Evolutionary conservation across 202 grass and related monocot genomes (phyloP).

Genomic region (Eragrostis tef): DNA sequence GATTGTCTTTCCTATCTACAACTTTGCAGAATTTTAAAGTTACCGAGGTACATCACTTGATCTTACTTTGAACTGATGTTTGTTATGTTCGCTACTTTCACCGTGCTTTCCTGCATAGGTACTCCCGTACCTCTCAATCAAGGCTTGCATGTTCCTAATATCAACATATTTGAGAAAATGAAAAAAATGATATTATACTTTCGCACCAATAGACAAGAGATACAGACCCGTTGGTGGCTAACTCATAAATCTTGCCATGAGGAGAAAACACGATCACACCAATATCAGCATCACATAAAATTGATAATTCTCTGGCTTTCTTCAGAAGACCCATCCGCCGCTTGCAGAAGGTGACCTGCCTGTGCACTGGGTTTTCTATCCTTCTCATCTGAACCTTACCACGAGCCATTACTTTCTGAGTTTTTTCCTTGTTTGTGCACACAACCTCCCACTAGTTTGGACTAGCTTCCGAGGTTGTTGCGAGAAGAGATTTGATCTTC

Average conservation of each 20-base stretch:
- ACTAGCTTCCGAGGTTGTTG: slow-evolving; percentile 69
- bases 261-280: slow-evolving; percentile 83
- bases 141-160: slow-evolving; percentile 70
- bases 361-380: slow-evolving; percentile 88
- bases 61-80: slow-evolving; percentile 52
- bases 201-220: slow-evolving; percentile 12
- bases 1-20: slow-evolving; percentile 20
- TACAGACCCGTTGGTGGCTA: slow-evolving; percentile 83
- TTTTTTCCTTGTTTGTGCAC: slow-evolving; percentile 44
- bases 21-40: slow-evolving; percentile 4
- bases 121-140: slow-evolving; percentile 79
- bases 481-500: slow-evolving; percentile 12
- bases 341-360: slow-evolving; percentile 97
- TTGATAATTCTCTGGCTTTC: slow-evolving; percentile 83
- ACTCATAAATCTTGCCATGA: slow-evolving; percentile 73
- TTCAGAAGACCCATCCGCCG: slow-evolving; percentile 75
- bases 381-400: slow-evolving; percentile 90
- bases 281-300: slow-evolving; percentile 80
- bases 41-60: slow-evolving; percentile 6
- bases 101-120: slow-evolving; percentile 43
- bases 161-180: neutral
- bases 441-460: slow-evolving; percentile 67
- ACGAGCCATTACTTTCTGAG: slow-evolving; percentile 56
- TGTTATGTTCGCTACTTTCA: slow-evolving; percentile 50
- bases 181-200: neutral